Evolutionary conservation across 768 basidiomycete species (phyloP).

Genomic region (Tricholoma furcatifolium): DNA sequence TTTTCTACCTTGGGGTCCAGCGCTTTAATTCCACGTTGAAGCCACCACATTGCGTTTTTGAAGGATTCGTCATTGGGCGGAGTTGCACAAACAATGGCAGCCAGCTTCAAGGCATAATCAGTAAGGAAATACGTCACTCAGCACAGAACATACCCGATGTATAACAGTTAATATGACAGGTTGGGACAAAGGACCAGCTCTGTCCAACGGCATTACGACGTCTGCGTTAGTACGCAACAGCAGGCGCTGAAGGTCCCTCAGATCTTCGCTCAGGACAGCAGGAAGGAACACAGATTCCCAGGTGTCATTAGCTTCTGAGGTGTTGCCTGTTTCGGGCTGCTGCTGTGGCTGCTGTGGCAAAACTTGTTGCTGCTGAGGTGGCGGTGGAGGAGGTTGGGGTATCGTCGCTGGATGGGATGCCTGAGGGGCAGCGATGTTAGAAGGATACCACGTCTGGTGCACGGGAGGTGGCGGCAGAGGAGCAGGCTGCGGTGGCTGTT

Average conservation of each 20-base stretch:
- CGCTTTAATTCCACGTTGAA: slow-evolving; percentile 70
- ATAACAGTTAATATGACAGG: slow-evolving; percentile 83
- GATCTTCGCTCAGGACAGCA: slow-evolving; percentile 74
- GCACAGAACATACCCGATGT: slow-evolving; percentile 60
- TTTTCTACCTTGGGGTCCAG: slow-evolving; percentile 67
- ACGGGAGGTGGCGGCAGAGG: slow-evolving; percentile 32
- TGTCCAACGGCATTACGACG: slow-evolving; percentile 74
- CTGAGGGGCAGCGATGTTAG: slow-evolving; percentile 74
- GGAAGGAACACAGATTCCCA: slow-evolving; percentile 85
- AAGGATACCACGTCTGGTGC: slow-evolving; percentile 60
- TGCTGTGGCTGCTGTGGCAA: slow-evolving; percentile 30
- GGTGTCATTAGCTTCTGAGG: slow-evolving; percentile 15
- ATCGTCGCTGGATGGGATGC: slow-evolving; percentile 78
- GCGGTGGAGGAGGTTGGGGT: slow-evolving; percentile 47
- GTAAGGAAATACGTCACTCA: not conserved
- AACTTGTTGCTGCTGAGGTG: slow-evolving; percentile 46
- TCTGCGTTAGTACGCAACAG: slow-evolving; percentile 76
- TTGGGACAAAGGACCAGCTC: slow-evolving; percentile 70
- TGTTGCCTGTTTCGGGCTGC: slow-evolving; percentile 10
- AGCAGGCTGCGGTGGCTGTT: slow-evolving; percentile 31
- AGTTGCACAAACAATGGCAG: slow-evolving; percentile 71
- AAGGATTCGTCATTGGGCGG: slow-evolving; percentile 78
- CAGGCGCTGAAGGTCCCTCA: slow-evolving; percentile 70
- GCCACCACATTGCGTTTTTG: slow-evolving; percentile 85
- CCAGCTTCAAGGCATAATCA: slow-evolving; percentile 46